Evolutionary conservation across 2,329 filamentous ascomycete genomes (phyloP).

Genomic region (Aureobasidium sp.): DNA sequence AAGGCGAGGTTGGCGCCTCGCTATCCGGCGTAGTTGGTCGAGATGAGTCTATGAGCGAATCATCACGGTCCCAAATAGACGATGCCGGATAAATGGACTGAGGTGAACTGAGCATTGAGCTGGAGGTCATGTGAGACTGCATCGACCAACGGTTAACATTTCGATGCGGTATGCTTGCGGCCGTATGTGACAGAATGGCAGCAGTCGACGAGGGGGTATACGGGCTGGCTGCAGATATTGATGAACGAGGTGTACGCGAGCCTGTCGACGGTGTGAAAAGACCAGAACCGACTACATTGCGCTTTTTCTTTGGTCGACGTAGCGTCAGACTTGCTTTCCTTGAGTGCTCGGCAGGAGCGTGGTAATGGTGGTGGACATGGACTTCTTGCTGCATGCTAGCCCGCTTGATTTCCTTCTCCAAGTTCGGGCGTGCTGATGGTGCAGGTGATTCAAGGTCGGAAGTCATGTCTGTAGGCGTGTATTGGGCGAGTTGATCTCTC

Average conservation of each 20-base stretch:
- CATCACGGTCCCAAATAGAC: conserved; percentile 68
- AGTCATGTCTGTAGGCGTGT: conserved; percentile 56
- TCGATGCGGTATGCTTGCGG: conserved; percentile 49
- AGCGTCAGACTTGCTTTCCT: conserved; percentile 26
- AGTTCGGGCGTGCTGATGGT: conserved; percentile 36
- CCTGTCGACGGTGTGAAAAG: conserved; percentile 38
- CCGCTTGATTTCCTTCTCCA: conserved; percentile 61
- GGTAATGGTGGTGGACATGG: conserved; percentile 93
- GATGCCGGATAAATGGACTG: conserved; percentile 51
- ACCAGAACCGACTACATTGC: conserved; percentile 54
- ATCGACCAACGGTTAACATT: conserved; percentile 55
- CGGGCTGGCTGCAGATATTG: conserved; percentile 31
- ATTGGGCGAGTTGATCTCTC: conserved; percentile 70
- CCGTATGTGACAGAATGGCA: conserved; percentile 56
- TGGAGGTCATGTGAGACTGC: conserved; percentile 54
- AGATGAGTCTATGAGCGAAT: conserved; percentile 55
- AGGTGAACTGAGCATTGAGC: conserved; percentile 76
- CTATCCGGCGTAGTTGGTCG: conserved; percentile 78
- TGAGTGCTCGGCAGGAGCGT: conserved; percentile 47
- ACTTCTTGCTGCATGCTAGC: conserved; percentile 69
- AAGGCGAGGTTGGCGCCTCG: conserved; percentile 49
- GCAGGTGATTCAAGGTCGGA: conserved; percentile 21
- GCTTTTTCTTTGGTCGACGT: conserved; percentile 65
- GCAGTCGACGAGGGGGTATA: conserved; percentile 44
- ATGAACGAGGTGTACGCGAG: conserved; percentile 31